Evolutionary conservation across 1,139 yeast genomes (phyloP), one percentile per base, ranked within the genome.

Genomic region (Candida labiduridarum): DNA sequence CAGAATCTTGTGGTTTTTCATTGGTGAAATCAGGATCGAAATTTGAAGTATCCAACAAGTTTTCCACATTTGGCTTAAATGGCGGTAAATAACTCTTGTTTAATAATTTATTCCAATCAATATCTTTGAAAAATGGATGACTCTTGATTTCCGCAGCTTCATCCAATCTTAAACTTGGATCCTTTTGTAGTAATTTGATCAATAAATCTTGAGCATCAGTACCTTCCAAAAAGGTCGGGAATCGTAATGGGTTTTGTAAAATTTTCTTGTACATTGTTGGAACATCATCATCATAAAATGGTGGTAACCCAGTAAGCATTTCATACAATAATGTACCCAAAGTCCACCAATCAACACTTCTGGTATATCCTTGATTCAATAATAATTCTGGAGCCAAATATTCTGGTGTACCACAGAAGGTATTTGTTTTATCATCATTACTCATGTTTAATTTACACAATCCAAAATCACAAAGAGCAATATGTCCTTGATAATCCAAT

Each of bases 271-370:
- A 94, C 99, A 94, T 94, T 47, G 85, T 85, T 52, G 91, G 87
- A n/a, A 88, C 87, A 68, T 92, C 94, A 64, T 91, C 97, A 64
- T 92, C 98, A 66, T 89, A 94, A 66, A 91, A 94, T 44, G 97
- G 97, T 8, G 99, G 99, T 57, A 94, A 78, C 0, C 98, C 97
- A 1, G 97, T 91, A 56, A 95, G 80, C 99, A 94, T 94, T 68
- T 94, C 99, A 66, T 89, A 94, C 43, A 94, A 76, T 47, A 94
- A 77, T 36, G 94, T 94, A 35, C 99, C 99, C 56, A 94, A 76
- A 1, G 98, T 94, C 99, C 99, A 94, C 85, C 96, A 94, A 70
- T 94, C 99, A 38, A 94, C 98, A 61, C 89, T 86, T 67, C 96
- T 83, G 6, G 98, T 91, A 69, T 94, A 94, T 1, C 98, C 98